Conservation (phyloP, 441 rosid species). For the Erodium trifolium region DNA sequence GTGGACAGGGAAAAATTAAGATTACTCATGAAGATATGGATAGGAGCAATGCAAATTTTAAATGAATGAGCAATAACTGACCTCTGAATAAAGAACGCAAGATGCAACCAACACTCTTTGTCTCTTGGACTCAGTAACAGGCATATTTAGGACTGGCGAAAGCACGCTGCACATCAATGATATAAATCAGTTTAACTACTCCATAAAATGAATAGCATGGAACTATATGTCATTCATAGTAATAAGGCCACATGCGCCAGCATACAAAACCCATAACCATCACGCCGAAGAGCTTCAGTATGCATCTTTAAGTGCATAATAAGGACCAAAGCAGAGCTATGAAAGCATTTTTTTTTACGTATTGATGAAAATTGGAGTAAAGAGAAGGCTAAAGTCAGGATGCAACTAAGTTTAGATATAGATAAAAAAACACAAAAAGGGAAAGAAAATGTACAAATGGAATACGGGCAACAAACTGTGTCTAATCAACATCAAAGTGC, state of each 20-base stretch:
- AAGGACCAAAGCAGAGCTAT: not conserved
- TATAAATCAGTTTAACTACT: constrained; percentile 25
- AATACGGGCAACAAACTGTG: not conserved
- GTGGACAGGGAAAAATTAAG: constrained; percentile 14
- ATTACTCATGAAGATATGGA: constrained; percentile 16
- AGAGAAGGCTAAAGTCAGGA: not conserved
- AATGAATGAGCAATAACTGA: constrained; percentile 22
- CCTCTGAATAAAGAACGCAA: constrained; percentile 99
- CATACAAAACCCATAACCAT: constrained; percentile 8
- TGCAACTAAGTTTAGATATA: not conserved
- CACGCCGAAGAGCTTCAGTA: not conserved
- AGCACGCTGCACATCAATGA: constrained; percentile 62
- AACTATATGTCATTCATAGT: constrained; percentile 6
- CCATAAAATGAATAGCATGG: constrained; percentile 17
- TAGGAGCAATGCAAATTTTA: constrained; percentile 20
- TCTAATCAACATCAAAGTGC: not conserved
- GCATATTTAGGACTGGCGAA: constrained; percentile 97
- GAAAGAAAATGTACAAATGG: not conserved
- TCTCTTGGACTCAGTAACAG: constrained; percentile 93
- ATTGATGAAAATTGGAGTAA: not conserved
- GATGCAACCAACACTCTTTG: constrained; percentile 97
- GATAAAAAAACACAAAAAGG: not conserved
- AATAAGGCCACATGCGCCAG: not conserved
- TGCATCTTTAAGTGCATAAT: constrained; percentile 4
- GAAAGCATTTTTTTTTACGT: not conserved